Base-by-base conservation (phyloP, 148 eudicot genomes). In the Fallopia convolvulus region DNA sequence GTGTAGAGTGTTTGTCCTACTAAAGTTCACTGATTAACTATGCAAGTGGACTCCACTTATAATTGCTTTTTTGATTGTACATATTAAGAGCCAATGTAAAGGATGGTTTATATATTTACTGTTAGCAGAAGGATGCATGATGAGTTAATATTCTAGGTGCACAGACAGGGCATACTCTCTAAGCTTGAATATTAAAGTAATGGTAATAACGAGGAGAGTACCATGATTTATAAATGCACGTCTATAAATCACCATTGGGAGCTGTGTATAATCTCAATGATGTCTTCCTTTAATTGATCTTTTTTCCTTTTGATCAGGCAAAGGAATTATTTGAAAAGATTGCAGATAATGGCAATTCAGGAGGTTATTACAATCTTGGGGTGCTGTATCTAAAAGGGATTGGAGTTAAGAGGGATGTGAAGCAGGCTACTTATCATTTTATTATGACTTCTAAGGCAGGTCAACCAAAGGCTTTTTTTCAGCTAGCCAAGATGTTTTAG, bases 401-500 rank as follows among this genome's bases (percentile, higher is more conserved):
- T 78, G 99, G 97, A 23, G 88, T 92, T 52, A 91, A 89, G 77
- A 88, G 86, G 78, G 96, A 95, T 86, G 86, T 92, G 79, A 92
- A 86, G 83, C 52, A 78, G 86, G 97, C 99, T 33, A 82, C 88
- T 82, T 85, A 86, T 75, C 85, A 80, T 80, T 91, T 95, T 74
- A 76, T 89, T 65, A 39, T 81, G 77, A 97, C 97, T 76, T 88
- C 90, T 60, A 88, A 91, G 85, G 84, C 80, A 50, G 97, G 97
- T 81, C 99, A 92, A 81, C 90, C 94, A 17, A 95, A 95, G 85
- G 97, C 99, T 72, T 92, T 91, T 76, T 92, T 92, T 82, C 99
- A 95, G 86, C 80, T 95, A 75, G 99, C 97, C 15, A 95, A 92
- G 86, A 95, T 95, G 99, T 92, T 92, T 81, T 97, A 90, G 77